phyloP scores from a whole-genome alignment of 1,284 basidiomycete genomes.

The Inonotus obliquus region DNA sequence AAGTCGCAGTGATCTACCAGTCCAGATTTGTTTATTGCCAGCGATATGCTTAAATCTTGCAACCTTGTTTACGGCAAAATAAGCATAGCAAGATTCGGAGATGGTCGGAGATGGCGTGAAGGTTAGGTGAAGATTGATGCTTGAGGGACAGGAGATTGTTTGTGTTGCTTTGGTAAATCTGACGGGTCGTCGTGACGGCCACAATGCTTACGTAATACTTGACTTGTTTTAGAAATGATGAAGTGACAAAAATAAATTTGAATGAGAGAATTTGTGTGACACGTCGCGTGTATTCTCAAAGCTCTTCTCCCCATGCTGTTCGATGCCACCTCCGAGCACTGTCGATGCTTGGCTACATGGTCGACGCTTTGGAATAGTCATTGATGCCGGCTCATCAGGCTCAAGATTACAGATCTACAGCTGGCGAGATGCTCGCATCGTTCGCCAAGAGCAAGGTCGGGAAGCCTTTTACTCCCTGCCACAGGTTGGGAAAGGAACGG shows the following conservation, averaged over 20 bases:
- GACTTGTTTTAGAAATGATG: neutral
- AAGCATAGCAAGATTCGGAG: neutral
- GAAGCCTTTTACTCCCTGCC: conserved; percentile 55
- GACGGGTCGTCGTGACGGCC: neutral
- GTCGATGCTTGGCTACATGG: conserved; percentile 69
- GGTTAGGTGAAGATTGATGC: no score
- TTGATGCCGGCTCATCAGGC: conserved; percentile 97
- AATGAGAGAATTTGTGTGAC: neutral
- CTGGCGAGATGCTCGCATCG: conserved; percentile 80
- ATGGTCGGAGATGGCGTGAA: neutral
- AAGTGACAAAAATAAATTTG: neutral
- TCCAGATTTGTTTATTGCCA: neutral
- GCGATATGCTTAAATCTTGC: neutral
- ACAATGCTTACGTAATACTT: neutral
- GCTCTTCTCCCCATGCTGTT: conserved; percentile 4
- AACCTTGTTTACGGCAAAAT: neutral
- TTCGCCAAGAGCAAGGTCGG: conserved; percentile 41
- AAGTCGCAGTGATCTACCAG: neutral
- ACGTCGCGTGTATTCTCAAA: neutral
- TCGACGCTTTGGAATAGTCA: conserved; percentile 90
- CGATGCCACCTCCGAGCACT: conserved; percentile 69
- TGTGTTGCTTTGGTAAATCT: neutral
- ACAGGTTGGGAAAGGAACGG: conserved; percentile 89
- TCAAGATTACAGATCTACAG: conserved; percentile 96
- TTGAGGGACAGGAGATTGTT: neutral